Conservation (phyloP, 2,329 filamentous ascomycete genomes). For the Aspergillus viridinutans region DNA sequence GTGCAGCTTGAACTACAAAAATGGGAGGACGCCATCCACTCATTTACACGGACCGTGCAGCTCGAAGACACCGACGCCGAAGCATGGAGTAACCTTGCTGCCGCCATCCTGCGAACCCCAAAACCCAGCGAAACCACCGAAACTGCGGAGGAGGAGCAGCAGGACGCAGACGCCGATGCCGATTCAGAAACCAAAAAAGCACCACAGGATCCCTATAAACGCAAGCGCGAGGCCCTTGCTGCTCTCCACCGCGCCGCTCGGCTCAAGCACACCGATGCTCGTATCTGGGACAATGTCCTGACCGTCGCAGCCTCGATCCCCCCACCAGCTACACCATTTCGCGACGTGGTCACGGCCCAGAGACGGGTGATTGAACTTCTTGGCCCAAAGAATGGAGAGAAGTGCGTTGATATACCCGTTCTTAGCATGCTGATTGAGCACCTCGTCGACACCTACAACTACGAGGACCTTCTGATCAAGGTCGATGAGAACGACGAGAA, state of each 20-base stretch:
- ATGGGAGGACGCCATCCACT: conserved; percentile 74
- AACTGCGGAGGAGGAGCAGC: conserved; percentile 22
- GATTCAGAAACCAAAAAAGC: conserved; percentile 11
- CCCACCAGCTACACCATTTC: conserved; percentile 62
- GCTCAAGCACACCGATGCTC: conserved; percentile 79
- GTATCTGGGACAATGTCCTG: conserved; percentile 96
- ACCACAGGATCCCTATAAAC: conserved; percentile 51
- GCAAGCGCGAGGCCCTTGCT: conserved; percentile 69
- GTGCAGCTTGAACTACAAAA: conserved; percentile 72
- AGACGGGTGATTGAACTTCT: conserved; percentile 72
- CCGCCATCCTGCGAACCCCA: conserved; percentile 61
- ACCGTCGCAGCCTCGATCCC: conserved; percentile 75
- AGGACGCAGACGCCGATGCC: conserved; percentile 24
- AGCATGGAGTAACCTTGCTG: conserved; percentile 92
- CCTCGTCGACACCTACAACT: conserved; percentile 51
- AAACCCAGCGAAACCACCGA: conserved; percentile 27
- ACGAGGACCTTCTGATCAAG: conserved; percentile 33
- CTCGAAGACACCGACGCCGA: conserved; percentile 85
- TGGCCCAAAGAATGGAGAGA: conserved; percentile 62
- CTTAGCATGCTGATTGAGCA: conserved; percentile 69
- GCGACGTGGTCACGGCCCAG: conserved; percentile 72
- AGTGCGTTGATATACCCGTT: conserved; percentile 70
- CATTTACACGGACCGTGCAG: conserved; percentile 78
- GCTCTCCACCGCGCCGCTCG: conserved; percentile 84
- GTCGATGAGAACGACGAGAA: conserved; percentile 30